These are phyloP conservation scores for Nitzschia sp. DNA, from an alignment of 108 stramenopile genomes.

Conservation along the genomic window DNA sequence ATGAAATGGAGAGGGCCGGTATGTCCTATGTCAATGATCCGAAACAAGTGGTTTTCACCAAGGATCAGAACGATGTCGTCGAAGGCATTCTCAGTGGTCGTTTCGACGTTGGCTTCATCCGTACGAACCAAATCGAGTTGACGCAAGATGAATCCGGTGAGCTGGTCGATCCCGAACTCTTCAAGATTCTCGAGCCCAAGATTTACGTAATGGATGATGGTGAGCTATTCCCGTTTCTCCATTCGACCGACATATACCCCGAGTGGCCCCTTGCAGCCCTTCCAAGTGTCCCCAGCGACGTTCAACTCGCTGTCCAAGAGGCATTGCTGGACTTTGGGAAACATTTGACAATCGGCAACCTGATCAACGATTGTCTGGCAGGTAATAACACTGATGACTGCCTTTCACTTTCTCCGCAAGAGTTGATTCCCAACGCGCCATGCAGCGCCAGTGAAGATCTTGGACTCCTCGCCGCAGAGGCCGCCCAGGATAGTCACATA, in stretches of 20 bases:
- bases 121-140: conserved; percentile 36
- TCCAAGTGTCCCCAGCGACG: conserved; percentile 23
- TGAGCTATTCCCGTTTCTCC: conserved; percentile 33
- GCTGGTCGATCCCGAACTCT: conserved; percentile 10
- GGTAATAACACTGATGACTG: not conserved
- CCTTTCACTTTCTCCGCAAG: not conserved
- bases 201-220: conserved; percentile 24
- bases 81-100: conserved; percentile 32
- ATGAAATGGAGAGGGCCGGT: conserved; percentile 33
- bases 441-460: conserved; percentile 19
- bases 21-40: conserved; percentile 39
- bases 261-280: conserved; percentile 47
- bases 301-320: conserved; percentile 31
- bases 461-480: not conserved
- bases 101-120: conserved; percentile 46
- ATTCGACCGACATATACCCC: conserved; percentile 33
- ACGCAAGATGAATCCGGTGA: conserved; percentile 23
- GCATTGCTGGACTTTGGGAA: conserved; percentile 24
- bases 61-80: conserved; percentile 37
- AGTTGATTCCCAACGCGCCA: not conserved
- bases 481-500: conserved; percentile 17
- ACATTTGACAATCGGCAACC: not conserved
- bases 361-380: not conserved
- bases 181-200: conserved; percentile 26
- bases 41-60: conserved; percentile 35